Percentiles rank a stretch among this genome's conserved stretches.
Conservation (phyloP, 1,284 basidiomycete genomes). For the Sparassis latifolia region DNA sequence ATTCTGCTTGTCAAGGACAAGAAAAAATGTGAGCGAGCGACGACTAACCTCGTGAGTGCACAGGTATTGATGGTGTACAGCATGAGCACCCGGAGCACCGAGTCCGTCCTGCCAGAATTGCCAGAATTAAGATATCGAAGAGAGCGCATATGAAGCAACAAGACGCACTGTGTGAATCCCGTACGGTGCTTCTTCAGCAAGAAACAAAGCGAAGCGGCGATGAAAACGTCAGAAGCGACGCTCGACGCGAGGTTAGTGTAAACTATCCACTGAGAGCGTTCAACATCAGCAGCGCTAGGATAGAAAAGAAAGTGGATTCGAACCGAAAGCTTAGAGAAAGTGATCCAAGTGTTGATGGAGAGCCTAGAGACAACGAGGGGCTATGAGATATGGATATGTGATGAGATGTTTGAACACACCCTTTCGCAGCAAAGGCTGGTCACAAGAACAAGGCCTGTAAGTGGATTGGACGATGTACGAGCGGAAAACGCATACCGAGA, state of each 20-base stretch:
- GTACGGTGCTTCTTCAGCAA: neutral
- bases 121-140: neutral
- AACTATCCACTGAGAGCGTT: neutral
- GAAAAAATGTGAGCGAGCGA: neutral
- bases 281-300: neutral
- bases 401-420: no score
- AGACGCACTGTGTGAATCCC: neutral
- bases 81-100: neutral
- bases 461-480: neutral
- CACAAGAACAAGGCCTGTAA: no score
- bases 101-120: neutral
- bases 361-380: neutral
- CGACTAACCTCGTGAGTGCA: neutral
- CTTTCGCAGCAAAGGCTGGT: neutral
- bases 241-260: slow-evolving; percentile 1
- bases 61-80: neutral
- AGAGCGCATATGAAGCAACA: neutral
- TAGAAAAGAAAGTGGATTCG: neutral
- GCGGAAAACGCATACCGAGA: neutral
- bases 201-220: neutral
- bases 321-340: neutral
- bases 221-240: neutral
- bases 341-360: no score
- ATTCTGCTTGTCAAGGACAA: neutral
- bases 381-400: no score